A percentile compares a stretch with the other conserved stretches of the same genome.
Conservation (phyloP, 192 early-diverging fungal species). For the Dissophora ornata region DNA sequence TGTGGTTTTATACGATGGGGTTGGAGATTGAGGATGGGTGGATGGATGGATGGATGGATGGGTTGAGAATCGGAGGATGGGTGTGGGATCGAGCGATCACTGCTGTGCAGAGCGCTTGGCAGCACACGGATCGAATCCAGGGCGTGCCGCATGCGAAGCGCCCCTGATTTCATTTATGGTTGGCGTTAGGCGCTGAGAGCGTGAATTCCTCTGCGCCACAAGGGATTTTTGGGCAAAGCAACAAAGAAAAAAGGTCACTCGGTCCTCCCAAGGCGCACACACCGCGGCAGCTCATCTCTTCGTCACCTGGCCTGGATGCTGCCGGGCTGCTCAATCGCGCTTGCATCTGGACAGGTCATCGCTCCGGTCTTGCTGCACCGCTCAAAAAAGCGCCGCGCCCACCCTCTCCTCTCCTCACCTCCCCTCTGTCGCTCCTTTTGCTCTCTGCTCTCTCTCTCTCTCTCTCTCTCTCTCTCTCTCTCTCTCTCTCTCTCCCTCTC, state of each 20-base stretch:
- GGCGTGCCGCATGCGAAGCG: too few species aligned
- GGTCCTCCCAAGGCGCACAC: too few species aligned
- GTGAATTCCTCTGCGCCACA: background rate
- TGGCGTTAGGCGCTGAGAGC: too few species aligned
- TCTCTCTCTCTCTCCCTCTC: background rate
- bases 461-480: background rate
- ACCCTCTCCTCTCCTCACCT: background rate
- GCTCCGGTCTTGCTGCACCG: background rate
- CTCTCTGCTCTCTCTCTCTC: background rate
- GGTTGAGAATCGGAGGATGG: background rate
- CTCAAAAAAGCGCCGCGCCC: too few species aligned
- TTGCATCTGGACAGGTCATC: too few species aligned
- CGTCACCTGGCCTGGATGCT: too few species aligned
- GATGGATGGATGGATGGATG: background rate
- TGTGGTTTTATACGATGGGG: too few species aligned
- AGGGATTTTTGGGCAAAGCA: slow-evolving; percentile 24
- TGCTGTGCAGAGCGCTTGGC: background rate
- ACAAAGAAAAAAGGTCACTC: too few species aligned
- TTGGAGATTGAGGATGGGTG: too few species aligned
- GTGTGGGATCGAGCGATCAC: background rate
- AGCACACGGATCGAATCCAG: background rate
- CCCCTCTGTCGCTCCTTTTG: background rate
- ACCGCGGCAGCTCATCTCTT: too few species aligned
- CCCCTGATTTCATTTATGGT: too few species aligned
- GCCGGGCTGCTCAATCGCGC: too few species aligned